These are phyloP conservation scores for Diplodia scrobiculata DNA, from an alignment of 2,329 filamentous ascomycete genomes.

Conservation along the genomic window DNA sequence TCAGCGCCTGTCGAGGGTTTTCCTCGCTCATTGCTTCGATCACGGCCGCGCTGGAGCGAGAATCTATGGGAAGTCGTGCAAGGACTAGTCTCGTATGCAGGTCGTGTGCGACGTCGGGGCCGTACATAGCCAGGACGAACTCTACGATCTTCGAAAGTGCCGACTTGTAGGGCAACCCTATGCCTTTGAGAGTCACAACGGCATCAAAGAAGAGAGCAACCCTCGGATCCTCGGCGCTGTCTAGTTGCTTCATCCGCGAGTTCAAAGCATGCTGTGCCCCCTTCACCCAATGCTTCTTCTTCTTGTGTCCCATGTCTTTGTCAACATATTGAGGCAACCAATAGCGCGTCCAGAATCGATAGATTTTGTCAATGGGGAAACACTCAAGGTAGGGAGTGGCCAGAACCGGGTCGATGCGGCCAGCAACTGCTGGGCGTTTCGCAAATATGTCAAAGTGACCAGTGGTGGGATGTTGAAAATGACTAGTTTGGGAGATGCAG, in stretches of 20 bases:
- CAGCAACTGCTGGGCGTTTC: background rate
- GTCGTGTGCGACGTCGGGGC: background rate
- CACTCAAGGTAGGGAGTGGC: background rate
- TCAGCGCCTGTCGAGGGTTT: constrained; percentile 1
- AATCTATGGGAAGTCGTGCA: background rate
- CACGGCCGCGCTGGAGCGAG: background rate
- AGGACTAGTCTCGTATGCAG: background rate
- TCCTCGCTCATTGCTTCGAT: background rate
- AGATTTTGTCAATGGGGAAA: background rate
- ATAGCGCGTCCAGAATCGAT: background rate
- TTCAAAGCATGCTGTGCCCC: too few relatives aligned
- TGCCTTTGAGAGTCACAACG: background rate
- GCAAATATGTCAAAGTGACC: background rate
- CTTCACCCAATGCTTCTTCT: background rate
- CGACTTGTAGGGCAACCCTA: background rate
- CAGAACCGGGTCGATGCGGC: background rate
- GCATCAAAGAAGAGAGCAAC: background rate
- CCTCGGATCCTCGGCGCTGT: background rate
- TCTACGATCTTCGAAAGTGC: background rate
- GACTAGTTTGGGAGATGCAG: background rate
- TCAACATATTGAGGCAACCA: constrained; percentile 14
- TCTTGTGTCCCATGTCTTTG: background rate
- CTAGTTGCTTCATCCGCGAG: background rate
- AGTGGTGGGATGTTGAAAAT: background rate
- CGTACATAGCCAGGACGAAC: background rate